These are phyloP conservation scores for Physaria fendleri DNA, from an alignment of 345 rosid species.

Conservation along the genomic window DNA sequence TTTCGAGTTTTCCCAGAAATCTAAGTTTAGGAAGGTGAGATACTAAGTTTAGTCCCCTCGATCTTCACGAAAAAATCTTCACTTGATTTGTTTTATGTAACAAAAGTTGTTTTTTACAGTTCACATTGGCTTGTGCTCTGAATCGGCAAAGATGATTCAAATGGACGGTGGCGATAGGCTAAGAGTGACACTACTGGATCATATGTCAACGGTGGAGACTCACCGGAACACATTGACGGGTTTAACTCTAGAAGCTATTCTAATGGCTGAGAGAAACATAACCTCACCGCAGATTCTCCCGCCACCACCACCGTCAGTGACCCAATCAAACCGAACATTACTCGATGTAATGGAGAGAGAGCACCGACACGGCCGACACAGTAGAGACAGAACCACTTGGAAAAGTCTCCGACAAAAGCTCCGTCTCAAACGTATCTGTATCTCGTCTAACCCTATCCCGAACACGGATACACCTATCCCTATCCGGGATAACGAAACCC, in stretches of 20 bases:
- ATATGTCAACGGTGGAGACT: slow-evolving; percentile 42
- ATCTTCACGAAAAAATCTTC: slow-evolving; percentile 2
- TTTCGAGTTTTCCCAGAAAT: not conserved
- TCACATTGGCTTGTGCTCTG: not conserved
- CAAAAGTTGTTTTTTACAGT: not conserved
- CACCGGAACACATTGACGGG: slow-evolving; percentile 27
- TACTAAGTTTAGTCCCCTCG: not conserved
- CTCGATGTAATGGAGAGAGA: slow-evolving; percentile 54
- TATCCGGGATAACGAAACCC: slow-evolving; percentile 16
- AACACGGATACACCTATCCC: slow-evolving; percentile 33
- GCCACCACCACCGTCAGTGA: slow-evolving; percentile 9
- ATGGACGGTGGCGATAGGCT: slow-evolving; percentile 31
- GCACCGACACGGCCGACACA: slow-evolving; percentile 20
- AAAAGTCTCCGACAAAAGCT: slow-evolving; percentile 57
- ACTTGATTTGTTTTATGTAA: not conserved
- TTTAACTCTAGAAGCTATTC: slow-evolving; percentile 30
- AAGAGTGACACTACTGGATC: slow-evolving; percentile 28
- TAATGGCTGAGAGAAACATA: slow-evolving; percentile 26
- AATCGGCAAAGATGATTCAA: slow-evolving; percentile 16
- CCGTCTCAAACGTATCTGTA: slow-evolving; percentile 67
- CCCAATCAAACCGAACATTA: slow-evolving; percentile 38
- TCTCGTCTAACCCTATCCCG: slow-evolving; percentile 43
- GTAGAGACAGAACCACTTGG: slow-evolving; percentile 59
- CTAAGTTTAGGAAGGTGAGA: slow-evolving; percentile 13
- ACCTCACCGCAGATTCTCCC: slow-evolving; percentile 17